A percentile compares a stretch with the other conserved stretches of the same genome.
Conservation (phyloP, 2,329 filamentous ascomycete species). For the Talaromyces pinophilus region DNA sequence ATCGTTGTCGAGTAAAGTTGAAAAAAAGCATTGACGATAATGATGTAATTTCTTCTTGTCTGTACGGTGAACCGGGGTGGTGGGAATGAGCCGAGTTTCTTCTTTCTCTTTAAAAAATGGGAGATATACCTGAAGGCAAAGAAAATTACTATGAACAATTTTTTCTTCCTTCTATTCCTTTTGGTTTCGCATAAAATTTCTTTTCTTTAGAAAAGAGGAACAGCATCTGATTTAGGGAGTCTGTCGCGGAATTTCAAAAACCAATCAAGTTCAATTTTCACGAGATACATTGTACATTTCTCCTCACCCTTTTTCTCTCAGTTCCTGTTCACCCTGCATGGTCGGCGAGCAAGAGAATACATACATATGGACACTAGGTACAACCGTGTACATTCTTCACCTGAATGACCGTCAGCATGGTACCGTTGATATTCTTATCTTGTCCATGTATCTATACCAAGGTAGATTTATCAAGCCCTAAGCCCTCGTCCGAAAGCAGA, state of each 20-base stretch:
- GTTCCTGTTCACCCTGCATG: not conserved
- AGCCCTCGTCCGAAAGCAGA: conserved; percentile 21
- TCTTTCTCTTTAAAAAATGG: conserved; percentile 15
- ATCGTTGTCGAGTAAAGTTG: conserved; percentile 64
- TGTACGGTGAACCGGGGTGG: conserved; percentile 19
- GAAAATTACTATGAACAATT: conserved; percentile 4
- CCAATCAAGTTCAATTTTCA: conserved; percentile 7
- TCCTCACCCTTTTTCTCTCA: conserved; percentile 27
- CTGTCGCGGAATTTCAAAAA: conserved; percentile 29
- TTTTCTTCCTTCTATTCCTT: conserved; percentile 31
- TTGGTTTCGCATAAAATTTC: conserved; percentile 33
- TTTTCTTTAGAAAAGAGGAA: conserved; percentile 24
- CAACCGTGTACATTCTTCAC: not conserved
- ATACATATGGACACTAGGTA: not conserved
- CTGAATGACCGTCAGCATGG: not conserved
- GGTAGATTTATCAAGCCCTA: conserved; percentile 15
- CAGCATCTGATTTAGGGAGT: conserved; percentile 41
- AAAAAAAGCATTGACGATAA: conserved; percentile 25
- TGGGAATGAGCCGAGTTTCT: conserved; percentile 8
- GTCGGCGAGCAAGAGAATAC: not conserved
- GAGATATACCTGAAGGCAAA: conserved; percentile 24
- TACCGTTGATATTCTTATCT: not conserved
- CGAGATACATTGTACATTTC: conserved; percentile 28
- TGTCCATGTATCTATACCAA: not conserved
- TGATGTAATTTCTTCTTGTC: conserved; percentile 29